phyloP scores from a whole-genome alignment of 495 filamentous ascomycete genomes.

The Trichocladium uniseriatum region DNA sequence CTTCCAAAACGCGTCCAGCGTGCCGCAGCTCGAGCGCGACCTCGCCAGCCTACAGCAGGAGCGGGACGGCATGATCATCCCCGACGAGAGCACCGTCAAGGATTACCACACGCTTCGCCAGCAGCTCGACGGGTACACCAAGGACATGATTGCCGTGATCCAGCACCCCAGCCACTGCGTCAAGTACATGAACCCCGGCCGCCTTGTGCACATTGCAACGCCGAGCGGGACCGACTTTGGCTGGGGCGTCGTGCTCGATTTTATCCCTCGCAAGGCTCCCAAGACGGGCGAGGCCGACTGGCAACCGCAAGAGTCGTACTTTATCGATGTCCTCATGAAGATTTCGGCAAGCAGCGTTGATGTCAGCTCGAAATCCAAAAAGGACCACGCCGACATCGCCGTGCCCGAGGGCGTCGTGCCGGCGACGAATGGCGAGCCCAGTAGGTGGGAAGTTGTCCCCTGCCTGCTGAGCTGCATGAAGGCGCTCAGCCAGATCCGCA shows the following conservation, averaged over 20 bases:
- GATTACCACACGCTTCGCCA: conserved; percentile 86
- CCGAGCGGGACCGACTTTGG: conserved; percentile 67
- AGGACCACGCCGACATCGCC: conserved; percentile 17
- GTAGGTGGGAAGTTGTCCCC: conserved; percentile 74
- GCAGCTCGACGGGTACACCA: conserved; percentile 68
- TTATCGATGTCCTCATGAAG: conserved; percentile 74
- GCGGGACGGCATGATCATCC: conserved; percentile 60
- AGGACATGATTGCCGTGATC: conserved; percentile 80
- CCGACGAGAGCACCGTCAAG: conserved; percentile 76
- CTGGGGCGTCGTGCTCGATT: conserved; percentile 81
- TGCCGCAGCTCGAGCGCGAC: conserved; percentile 72
- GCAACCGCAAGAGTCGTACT: conserved; percentile 59
- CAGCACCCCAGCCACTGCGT: conserved; percentile 80
- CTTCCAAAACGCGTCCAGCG: conserved; percentile 87
- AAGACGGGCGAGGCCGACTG: conserved; percentile 55
- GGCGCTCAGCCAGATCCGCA: conserved; percentile 62
- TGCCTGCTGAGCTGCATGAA: conserved; percentile 77
- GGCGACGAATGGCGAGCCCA: conserved; percentile 10
- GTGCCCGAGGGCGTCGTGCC: conserved; percentile 32
- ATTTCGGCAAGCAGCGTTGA: conserved; percentile 49
- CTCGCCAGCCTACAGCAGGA: conserved; percentile 63
- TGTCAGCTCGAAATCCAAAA: conserved; percentile 23
- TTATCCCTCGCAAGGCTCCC: conserved; percentile 47
- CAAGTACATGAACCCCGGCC: conserved; percentile 70
- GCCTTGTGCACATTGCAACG: conserved; percentile 73